phyloP scores from a whole-genome alignment of 2,329 filamentous ascomycete species.

The Fusarium cyanostomum region DNA sequence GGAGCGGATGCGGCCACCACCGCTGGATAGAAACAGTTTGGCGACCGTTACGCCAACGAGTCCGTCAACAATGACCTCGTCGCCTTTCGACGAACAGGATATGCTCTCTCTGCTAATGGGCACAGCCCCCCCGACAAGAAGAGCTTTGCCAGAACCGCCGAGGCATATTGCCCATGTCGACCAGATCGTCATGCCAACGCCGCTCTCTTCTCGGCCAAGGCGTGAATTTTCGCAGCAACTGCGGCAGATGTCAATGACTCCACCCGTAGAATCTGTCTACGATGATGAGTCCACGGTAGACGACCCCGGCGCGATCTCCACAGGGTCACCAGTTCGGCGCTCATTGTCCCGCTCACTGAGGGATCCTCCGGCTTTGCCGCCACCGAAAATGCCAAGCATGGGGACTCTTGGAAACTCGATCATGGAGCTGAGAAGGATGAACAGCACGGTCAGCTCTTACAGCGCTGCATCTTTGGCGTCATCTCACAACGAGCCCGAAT shows the following conservation, averaged over 20 bases:
- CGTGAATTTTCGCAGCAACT: conserved; percentile 30
- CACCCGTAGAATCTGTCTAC: conserved; percentile 42
- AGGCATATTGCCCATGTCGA: conserved; percentile 42
- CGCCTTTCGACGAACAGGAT: conserved; percentile 48
- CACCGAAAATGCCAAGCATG: conserved; percentile 7
- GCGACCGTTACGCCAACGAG: conserved; percentile 12
- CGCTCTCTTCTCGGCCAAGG: conserved; percentile 42
- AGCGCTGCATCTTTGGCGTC: conserved; percentile 53
- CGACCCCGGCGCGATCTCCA: conserved; percentile 28
- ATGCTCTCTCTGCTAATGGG: conserved; percentile 46
- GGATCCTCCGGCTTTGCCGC: conserved; percentile 17
- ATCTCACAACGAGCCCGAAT: conserved; percentile 44
- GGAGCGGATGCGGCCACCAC: conserved; percentile 9
- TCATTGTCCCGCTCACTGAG: conserved; percentile 25
- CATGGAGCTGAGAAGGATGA: conserved; percentile 65
- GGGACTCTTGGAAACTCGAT: conserved; percentile 54
- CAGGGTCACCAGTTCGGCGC: conserved; percentile 39
- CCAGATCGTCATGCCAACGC: conserved; percentile 40
- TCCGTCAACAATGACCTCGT: conserved; percentile 41
- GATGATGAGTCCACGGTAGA: conserved; percentile 17
- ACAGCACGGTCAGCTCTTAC: conserved; percentile 60
- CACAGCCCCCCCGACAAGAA: conserved; percentile 27
- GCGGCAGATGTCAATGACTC: conserved; percentile 36
- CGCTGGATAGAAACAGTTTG: conserved; percentile 24
- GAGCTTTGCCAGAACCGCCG: conserved; percentile 46